Base-by-base conservation (phyloP, 2,329 filamentous ascomycete species). In the Sporothrix globosa region DNA sequence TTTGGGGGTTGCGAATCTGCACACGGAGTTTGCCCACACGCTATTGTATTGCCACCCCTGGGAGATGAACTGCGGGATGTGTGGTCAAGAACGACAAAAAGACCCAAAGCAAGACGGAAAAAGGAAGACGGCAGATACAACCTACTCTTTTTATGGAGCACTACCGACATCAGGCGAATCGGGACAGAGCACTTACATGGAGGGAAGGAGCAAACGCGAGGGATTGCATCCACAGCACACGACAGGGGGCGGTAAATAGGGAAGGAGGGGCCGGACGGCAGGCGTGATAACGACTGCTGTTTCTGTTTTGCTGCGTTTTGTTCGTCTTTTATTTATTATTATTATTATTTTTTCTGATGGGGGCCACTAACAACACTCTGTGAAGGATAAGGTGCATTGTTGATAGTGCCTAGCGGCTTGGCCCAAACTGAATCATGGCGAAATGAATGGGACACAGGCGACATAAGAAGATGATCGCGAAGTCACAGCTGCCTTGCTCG, bases 131-230 rank as follows among this genome's bases (percentile, higher is more conserved):
- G 44, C 13, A 24, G 41, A 24, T 21, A 50, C 19, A 50, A 34
- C 46, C 34, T 24, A 7, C 34, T 34, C 9, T 34, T 67, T 41
- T 67, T 13, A 48, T 53, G 63, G 63, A 46, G 19, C 63, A 11
- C 1, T 24, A 1, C 48, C 30, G 48, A 53, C 13, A 11, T 27
- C 19, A 50, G 44, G 52, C 63, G 48, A 67, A 67, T 67, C 48
- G 63, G 63, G 61, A 19, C 63, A 41, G 39, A 50, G 63, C 48
- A 67, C 63, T 67, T 67, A 53, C 63, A 67, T 67, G 46, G 24
- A 53, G 24, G 24, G 30, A 67, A 52, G 48, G 63, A 41, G n/a
- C 48, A 50, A 66, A 66, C 63, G 9, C 24, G 56, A 61, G 34
- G 56, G 56, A 61, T 34, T 14, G 56, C 39, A 30, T 21, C 60